These are phyloP conservation scores for Abeoforma whisleri DNA, from an alignment of 78 protist species.

Conservation along the genomic window DNA sequence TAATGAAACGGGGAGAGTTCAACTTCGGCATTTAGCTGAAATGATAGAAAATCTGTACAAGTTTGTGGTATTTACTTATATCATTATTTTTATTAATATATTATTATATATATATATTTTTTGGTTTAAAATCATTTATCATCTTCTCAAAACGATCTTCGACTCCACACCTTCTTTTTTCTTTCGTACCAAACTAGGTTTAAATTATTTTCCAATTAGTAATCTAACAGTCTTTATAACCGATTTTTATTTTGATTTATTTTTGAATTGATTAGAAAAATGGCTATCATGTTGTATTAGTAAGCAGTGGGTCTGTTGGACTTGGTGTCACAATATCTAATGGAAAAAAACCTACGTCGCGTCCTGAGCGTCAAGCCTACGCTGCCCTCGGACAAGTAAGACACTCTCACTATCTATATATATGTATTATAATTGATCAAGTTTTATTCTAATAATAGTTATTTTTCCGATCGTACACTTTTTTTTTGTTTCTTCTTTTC, in stretches of 20 bases:
- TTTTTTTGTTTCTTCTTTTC: constrained; percentile 1
- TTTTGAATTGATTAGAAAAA: background rate
- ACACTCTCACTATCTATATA: no score
- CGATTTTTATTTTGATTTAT: background rate
- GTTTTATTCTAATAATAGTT: no score
- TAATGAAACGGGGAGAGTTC: constrained; percentile 23
- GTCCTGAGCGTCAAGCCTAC: constrained; percentile 18
- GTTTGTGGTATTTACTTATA: constrained; percentile 1
- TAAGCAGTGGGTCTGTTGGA: constrained; percentile 44
- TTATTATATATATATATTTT: background rate
- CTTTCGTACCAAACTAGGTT: no score
- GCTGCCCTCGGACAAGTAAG: constrained; percentile 51
- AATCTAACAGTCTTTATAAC: constrained; percentile 11
- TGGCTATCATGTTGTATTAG: constrained; percentile 28
- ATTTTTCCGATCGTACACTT: no score
- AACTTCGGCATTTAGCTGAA: background rate
- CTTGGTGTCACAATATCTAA: constrained; percentile 12
- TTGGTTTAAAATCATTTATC: background rate
- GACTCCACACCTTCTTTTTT: no score
- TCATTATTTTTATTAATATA: background rate
- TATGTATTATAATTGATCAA: no score
- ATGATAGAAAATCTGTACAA: constrained; percentile 1
- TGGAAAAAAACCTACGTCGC: background rate
- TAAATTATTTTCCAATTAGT: background rate
- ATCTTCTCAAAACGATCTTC: no score